These are phyloP conservation scores for Haematococcus sp. DNA, from an alignment of 139 green algal species.

Conservation along the genomic window DNA sequence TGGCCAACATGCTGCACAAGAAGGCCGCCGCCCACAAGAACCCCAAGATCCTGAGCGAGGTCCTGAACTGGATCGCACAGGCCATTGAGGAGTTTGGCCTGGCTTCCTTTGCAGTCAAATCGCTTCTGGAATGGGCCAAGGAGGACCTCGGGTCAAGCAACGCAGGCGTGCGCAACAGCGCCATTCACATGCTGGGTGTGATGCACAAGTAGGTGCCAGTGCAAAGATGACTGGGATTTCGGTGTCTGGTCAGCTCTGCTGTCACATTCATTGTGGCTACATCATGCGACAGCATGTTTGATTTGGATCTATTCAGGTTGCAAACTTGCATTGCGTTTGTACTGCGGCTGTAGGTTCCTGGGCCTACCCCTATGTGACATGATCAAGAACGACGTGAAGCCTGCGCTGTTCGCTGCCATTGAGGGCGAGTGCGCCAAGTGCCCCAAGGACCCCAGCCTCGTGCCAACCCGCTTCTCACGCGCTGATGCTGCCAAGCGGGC, in stretches of 20 bases:
- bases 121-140: constrained; percentile 73
- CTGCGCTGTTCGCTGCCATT: constrained; percentile 85
- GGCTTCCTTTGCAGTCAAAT: constrained; percentile 58
- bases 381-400: constrained; percentile 81
- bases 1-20: constrained; percentile 80
- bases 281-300: neutral
- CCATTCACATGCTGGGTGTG: constrained; percentile 60
- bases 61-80: constrained; percentile 77
- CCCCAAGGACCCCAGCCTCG: constrained; percentile 45
- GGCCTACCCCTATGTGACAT: constrained; percentile 52
- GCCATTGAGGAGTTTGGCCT: constrained; percentile 87
- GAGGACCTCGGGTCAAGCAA: constrained; percentile 80
- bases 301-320: neutral
- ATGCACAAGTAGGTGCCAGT: constrained; percentile 56
- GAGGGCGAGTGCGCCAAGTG: constrained; percentile 85
- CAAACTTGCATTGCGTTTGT: neutral
- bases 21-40: constrained; percentile 86
- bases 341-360: constrained; percentile 63
- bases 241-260: too few species aligned
- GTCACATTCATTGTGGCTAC: too few species aligned
- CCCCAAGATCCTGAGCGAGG: constrained; percentile 90
- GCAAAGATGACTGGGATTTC: too few species aligned
- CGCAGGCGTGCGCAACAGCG: constrained; percentile 71
- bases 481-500: neutral
- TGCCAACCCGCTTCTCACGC: constrained; percentile 18